phyloP scores from a whole-genome alignment of 352 stramenopile species.

The Phytophthora lateralis region DNA sequence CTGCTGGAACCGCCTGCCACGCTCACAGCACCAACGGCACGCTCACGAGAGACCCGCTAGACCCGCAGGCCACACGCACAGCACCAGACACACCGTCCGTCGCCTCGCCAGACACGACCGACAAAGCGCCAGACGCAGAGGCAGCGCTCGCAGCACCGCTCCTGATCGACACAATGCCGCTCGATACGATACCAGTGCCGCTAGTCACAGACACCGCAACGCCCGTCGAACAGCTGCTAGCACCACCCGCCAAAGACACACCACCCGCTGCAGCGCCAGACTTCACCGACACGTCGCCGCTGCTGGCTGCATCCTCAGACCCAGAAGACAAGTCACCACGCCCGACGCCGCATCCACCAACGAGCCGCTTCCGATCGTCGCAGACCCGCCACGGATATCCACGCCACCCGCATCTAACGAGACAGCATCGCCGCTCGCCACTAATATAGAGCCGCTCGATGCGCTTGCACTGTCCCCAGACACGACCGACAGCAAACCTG shows the following conservation, averaged over 20 bases:
- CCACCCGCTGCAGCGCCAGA: not conserved
- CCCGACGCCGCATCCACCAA: slow-evolving; percentile 44
- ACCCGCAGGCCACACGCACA: not conserved
- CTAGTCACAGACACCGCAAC: too few relatives aligned
- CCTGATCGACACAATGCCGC: not conserved
- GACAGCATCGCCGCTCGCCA: not conserved
- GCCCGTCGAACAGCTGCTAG: too few relatives aligned
- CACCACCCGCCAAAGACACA: too few relatives aligned
- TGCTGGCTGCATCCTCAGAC: too few relatives aligned
- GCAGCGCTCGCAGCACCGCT: not conserved
- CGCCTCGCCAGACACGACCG: not conserved
- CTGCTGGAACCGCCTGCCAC: too few relatives aligned
- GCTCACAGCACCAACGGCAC: too few relatives aligned
- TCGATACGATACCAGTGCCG: not conserved
- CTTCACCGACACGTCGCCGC: too few relatives aligned
- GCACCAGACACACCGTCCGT: not conserved
- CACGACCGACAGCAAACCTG: not conserved
- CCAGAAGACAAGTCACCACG: slow-evolving; percentile 13
- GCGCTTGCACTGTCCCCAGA: not conserved
- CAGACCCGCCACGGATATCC: slow-evolving; percentile 33
- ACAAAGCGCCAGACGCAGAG: not conserved
- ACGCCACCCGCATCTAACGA: not conserved
- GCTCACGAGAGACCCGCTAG: not conserved
- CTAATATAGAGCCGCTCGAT: not conserved
- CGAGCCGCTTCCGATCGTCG: too few relatives aligned